phyloP scores from a whole-genome alignment of 2,329 filamentous ascomycete genomes.

The Penicillium olsonii region DNA sequence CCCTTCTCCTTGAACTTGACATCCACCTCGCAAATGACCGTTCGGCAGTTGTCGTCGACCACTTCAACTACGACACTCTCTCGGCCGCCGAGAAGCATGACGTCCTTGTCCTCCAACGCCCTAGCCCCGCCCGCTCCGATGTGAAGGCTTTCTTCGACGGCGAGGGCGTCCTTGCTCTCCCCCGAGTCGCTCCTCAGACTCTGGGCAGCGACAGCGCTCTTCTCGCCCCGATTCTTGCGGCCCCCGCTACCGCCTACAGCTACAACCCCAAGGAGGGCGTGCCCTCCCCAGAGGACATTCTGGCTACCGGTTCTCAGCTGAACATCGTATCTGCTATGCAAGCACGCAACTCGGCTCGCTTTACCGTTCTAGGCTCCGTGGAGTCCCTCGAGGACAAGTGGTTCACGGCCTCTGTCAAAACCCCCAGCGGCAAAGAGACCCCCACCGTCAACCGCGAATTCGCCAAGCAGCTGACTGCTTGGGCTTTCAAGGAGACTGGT shows the following conservation, averaged over 20 bases:
- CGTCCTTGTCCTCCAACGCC: slow-evolving; percentile 75
- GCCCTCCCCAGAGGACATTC: slow-evolving; percentile 74
- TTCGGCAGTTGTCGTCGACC: slow-evolving; percentile 83
- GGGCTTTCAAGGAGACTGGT: slow-evolving; percentile 93
- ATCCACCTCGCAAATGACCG: slow-evolving; percentile 84
- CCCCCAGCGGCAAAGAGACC: slow-evolving; percentile 55
- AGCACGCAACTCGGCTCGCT: slow-evolving; percentile 87
- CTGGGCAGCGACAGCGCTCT: slow-evolving; percentile 75
- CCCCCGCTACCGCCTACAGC: slow-evolving; percentile 82
- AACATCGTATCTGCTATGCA: slow-evolving; percentile 83
- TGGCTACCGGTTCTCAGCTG: slow-evolving; percentile 81
- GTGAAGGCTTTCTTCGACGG: slow-evolving; percentile 77
- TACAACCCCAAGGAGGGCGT: slow-evolving; percentile 90
- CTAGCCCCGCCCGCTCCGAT: slow-evolving; percentile 64
- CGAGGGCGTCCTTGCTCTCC: slow-evolving; percentile 73
- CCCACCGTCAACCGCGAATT: slow-evolving; percentile 82
- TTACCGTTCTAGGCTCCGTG: slow-evolving; percentile 80
- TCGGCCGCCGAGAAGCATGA: slow-evolving; percentile 83
- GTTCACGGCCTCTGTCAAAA: slow-evolving; percentile 77
- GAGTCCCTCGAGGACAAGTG: slow-evolving; percentile 88
- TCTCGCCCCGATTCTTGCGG: slow-evolving; percentile 77
- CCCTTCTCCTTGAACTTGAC: slow-evolving; percentile 83
- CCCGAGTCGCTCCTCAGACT: slow-evolving; percentile 75
- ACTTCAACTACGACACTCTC: slow-evolving; percentile 85
- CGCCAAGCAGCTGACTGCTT: slow-evolving; percentile 80